phyloP scores from a whole-genome alignment of 2,329 filamentous ascomycete genomes.

The Pseudogymnoascus sp. region DNA sequence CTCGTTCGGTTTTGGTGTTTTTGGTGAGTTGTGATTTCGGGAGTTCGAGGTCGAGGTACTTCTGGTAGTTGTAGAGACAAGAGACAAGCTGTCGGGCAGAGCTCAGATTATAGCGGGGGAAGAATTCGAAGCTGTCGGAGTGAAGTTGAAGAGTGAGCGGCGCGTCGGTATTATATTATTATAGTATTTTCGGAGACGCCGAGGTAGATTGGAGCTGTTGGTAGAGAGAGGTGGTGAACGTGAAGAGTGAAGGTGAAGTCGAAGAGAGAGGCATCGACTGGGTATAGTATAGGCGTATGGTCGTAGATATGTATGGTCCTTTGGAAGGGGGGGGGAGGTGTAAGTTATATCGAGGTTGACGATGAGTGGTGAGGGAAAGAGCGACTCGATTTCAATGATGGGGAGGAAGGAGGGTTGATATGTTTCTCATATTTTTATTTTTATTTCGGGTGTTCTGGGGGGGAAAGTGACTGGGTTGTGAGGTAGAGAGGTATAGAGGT shows the following conservation, averaged over 20 bases:
- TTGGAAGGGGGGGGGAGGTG: not conserved
- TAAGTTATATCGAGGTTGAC: not conserved
- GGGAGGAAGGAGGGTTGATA: not conserved
- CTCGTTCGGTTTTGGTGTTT: not conserved
- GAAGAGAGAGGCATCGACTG: not conserved
- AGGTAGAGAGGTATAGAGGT: no score
- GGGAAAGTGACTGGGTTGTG: not conserved
- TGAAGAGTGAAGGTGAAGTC: not conserved
- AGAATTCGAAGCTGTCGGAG: not conserved
- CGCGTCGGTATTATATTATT: slow-evolving; percentile 1
- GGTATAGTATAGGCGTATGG: no score
- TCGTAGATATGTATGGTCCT: not conserved
- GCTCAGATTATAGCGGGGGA: not conserved
- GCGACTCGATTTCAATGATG: not conserved
- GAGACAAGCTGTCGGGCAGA: not conserved
- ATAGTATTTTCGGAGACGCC: not conserved
- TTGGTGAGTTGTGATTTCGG: not conserved
- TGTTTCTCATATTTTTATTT: slow-evolving; percentile 4
- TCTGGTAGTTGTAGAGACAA: not conserved
- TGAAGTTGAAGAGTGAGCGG: not conserved
- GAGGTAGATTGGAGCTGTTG: not conserved
- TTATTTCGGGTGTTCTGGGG: not conserved
- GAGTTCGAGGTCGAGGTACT: not conserved
- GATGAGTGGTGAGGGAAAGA: not conserved
- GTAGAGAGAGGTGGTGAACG: not conserved